Base-by-base conservation (phyloP, 768 basidiomycete species). In the Lactifluus rugatus region DNA sequence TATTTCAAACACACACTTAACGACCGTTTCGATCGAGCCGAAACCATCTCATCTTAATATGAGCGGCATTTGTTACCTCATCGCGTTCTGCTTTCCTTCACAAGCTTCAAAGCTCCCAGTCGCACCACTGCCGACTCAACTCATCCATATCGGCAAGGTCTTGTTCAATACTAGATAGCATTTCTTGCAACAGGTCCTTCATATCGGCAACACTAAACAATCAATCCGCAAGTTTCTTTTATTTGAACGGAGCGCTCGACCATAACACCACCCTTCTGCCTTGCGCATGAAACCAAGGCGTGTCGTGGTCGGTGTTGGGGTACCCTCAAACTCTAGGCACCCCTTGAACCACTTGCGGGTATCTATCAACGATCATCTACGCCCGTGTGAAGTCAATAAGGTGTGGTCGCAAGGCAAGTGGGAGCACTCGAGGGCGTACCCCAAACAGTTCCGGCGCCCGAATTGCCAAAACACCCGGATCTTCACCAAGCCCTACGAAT, bases 401-500 rank as follows among this genome's bases (percentile, higher is more conserved):
- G 16, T 50, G 23, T 37, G 41, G 32, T 6, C n/a, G 52, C 36
- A 50, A 47, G 49, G 54, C 23, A 28, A 31, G 21, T 48, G 23
- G 14, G 47, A 42, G 11, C 31, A 21, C 16, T 28, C 19, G 9
- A 42, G 32, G 11, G 69, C 79, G 58, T 68, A 85, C 83, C 31
- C 66, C 73, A 65, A 89, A 90, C 46, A 91, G 72, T 36, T 76
- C 80, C 17, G 89, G 89, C 17, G 86, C 83, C 49, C 91, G 78
- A 45, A 81, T 73, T 5, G 83, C 83, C 47, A 92, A 74, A 19
- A 91, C 80, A 64, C 86, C 81, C 3, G 89, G 90, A 66, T 93
- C 88, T 69, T 93, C 89, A 51, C 82, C 89, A 9, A 93, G 75
- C 8, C 89, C 89, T 32, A 93, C 90, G 67, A 92, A 89, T 36